Conservation (phyloP, 2,329 filamentous ascomycete species). For the Fusarium tjaetaba region DNA sequence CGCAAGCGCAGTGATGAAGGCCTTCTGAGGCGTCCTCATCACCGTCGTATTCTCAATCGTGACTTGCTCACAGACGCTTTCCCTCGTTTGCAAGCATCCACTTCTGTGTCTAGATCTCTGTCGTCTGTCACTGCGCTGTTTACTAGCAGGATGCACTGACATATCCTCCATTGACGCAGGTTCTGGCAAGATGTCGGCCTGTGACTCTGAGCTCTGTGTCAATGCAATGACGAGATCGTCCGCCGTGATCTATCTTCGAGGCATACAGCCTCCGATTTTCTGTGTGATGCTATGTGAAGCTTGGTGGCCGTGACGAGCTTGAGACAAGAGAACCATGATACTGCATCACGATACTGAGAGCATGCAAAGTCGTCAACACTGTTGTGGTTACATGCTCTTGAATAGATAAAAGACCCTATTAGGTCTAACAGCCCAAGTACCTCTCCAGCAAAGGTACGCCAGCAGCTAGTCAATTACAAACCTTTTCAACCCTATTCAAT, state of each 20-base stretch:
- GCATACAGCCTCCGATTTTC: accelerated
- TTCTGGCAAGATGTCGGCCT: accelerated
- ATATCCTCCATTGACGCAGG: accelerated
- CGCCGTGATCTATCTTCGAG: not conserved
- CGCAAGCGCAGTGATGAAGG: not conserved
- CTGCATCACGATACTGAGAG: not conserved
- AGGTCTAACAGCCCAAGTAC: accelerated
- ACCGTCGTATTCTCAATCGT: not conserved
- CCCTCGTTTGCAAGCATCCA: not conserved
- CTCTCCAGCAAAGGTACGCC: accelerated
- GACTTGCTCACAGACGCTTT: not conserved
- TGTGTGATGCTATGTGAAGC: accelerated
- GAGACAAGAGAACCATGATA: accelerated
- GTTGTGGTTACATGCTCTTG: too few species aligned
- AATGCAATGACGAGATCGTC: accelerated
- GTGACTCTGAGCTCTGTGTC: accelerated
- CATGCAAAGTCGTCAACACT: accelerated
- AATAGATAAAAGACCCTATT: not conserved
- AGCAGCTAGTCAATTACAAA: not conserved
- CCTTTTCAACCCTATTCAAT: not conserved
- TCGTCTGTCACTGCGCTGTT: not conserved
- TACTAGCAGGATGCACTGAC: not conserved
- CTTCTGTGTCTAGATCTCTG: not conserved
- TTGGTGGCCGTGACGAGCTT: accelerated
- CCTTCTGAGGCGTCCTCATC: not conserved